Evolutionary conservation across 192 early-diverging fungal species (phyloP).

Genomic region (Phycomyces nitens): DNA sequence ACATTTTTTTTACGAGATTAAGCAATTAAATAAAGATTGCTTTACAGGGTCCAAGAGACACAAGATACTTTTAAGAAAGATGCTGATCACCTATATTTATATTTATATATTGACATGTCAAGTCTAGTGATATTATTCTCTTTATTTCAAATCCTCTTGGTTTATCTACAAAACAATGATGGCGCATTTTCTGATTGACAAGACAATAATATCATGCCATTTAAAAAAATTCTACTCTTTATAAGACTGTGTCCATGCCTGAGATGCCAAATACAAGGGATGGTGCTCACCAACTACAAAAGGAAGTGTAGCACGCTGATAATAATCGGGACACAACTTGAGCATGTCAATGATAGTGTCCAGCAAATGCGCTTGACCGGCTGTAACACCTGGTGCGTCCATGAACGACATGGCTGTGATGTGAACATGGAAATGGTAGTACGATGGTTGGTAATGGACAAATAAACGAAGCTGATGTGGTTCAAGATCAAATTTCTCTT

Average conservation of each 20-base stretch:
- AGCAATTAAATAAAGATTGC: too few relatives aligned
- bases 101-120: too few relatives aligned
- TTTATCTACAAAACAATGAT: too few relatives aligned
- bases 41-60: too few relatives aligned
- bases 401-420: conserved; percentile 62
- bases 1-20: too few relatives aligned
- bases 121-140: too few relatives aligned
- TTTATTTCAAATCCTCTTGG: too few relatives aligned
- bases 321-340: conserved; percentile 47
- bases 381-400: conserved; percentile 49
- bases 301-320: conserved; percentile 56
- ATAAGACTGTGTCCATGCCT: background rate
- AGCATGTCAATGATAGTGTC: conserved; percentile 57
- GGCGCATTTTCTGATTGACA: too few relatives aligned
- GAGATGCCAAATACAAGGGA: conserved; percentile 14
- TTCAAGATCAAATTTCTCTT: conserved; percentile 42
- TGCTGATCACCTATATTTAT: too few relatives aligned
- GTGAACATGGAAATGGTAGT: conserved; percentile 82
- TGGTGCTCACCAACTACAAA: conserved; percentile 55
- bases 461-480: conserved; percentile 63
- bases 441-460: conserved; percentile 79
- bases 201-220: too few relatives aligned
- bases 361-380: conserved; percentile 67
- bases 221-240: background rate
- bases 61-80: too few relatives aligned